Percentiles rank a stretch among this genome's conserved stretches.
Conservation (phyloP, 1,139 yeast genomes). For the Saccharomycopsis phalli region DNA sequence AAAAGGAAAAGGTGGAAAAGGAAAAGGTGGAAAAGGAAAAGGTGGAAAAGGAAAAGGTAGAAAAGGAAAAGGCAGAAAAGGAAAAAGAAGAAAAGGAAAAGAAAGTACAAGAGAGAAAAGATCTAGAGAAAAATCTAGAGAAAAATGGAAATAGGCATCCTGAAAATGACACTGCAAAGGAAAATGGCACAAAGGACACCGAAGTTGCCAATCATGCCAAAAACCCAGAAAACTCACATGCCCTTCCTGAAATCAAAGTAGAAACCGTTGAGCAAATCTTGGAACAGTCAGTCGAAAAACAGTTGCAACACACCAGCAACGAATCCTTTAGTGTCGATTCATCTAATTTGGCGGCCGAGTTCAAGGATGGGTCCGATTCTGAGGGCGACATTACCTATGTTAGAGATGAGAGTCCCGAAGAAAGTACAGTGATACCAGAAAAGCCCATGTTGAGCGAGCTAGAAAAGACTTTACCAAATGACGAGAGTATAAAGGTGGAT, state of each 20-base stretch:
- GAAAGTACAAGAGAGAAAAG: slow-evolving; percentile 10
- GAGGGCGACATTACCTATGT: background rate
- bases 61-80: slow-evolving; percentile 13
- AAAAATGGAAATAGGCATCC: background rate
- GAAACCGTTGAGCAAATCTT: too few species aligned
- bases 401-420: background rate
- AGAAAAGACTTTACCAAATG: too few species aligned
- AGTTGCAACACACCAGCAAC: too few species aligned
- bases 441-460: background rate
- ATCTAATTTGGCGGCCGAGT: background rate
- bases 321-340: too few species aligned
- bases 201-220: too few species aligned
- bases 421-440: background rate
- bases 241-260: too few species aligned
- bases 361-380: background rate
- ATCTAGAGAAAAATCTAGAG: background rate
- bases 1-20: slow-evolving; percentile 23
- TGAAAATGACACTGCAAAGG: too few species aligned
- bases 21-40: slow-evolving; percentile 24
- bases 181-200: too few species aligned
- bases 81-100: slow-evolving; percentile 21
- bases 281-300: too few species aligned
- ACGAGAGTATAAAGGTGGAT: too few species aligned
- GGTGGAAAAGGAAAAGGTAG: slow-evolving; percentile 19
- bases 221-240: too few species aligned